A percentile compares a stretch with the other conserved stretches of the same genome.
Conservation (phyloP, 2,329 filamentous ascomycete genomes). For the Lithohypha guttulata region DNA sequence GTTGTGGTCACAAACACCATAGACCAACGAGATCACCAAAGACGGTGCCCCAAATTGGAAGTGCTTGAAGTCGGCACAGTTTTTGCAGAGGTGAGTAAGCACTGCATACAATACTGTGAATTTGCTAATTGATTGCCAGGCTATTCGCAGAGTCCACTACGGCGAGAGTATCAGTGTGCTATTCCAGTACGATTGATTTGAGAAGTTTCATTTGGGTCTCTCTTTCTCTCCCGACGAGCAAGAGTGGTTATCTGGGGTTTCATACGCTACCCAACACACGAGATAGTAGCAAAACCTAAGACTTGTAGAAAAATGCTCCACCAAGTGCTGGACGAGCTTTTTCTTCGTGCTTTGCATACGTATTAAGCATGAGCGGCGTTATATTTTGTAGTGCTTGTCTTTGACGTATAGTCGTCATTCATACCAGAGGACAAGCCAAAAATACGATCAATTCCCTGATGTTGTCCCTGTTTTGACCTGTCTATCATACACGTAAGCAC, state of each 20-base stretch:
- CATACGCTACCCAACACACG: constrained; percentile 2
- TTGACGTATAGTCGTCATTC: not conserved
- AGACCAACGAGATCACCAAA: constrained; percentile 71
- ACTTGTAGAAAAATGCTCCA: constrained; percentile 12
- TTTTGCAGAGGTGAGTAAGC: constrained; percentile 64
- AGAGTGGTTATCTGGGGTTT: no score
- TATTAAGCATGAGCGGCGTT: no score
- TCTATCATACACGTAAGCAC: no score
- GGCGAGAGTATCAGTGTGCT: constrained; percentile 95
- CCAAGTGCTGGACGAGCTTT: constrained; percentile 23
- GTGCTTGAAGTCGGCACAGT: constrained; percentile 80
- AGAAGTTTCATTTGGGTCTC: not conserved
- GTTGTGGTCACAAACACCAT: constrained; percentile 93
- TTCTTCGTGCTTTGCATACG: not conserved
- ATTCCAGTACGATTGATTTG: constrained; percentile 66
- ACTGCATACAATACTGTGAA: constrained; percentile 6
- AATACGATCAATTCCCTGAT: no score
- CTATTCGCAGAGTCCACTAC: constrained; percentile 90
- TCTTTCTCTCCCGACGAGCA: not conserved
- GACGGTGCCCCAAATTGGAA: constrained; percentile 74
- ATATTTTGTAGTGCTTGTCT: not conserved
- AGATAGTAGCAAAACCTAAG: constrained; percentile 3
- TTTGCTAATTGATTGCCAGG: constrained; percentile 33
- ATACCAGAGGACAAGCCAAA: no score
- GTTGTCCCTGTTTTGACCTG: no score